Evolutionary conservation across 495 filamentous ascomycete species (phyloP).

Genomic region (Bombardia bombarda): DNA sequence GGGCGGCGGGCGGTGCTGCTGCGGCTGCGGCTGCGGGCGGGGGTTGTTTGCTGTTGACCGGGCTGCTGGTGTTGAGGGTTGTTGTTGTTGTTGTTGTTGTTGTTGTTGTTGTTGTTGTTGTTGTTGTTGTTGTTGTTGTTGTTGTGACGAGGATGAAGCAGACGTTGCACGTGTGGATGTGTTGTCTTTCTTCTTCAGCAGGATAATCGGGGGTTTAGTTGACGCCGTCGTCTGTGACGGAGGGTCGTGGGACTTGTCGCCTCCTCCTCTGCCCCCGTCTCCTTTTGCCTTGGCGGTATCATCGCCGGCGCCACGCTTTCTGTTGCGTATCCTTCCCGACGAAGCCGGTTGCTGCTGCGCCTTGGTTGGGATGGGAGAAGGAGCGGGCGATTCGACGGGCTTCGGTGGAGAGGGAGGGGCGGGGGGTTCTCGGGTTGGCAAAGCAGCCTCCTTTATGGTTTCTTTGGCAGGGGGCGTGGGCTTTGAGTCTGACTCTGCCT

Average conservation of each 20-base stretch:
- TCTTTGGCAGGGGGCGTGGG: constrained; percentile 30
- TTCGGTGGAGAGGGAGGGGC: constrained; percentile 19
- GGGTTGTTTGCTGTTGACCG: too few relatives aligned
- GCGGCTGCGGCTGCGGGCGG: constrained; percentile 10
- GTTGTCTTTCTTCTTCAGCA: constrained; percentile 30
- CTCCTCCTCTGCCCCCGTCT: constrained; percentile 8
- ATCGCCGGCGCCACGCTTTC: constrained; percentile 19
- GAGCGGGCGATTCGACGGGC: constrained; percentile 3
- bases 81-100: constrained; percentile 20
- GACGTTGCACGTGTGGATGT: constrained; percentile 1
- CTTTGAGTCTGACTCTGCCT: constrained; percentile 39
- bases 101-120: constrained; percentile 5
- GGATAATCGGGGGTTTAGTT: constrained; percentile 28
- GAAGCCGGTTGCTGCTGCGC: constrained; percentile 16
- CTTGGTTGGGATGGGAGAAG: constrained; percentile 9
- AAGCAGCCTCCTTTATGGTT: constrained; percentile 15
- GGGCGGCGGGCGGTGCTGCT: constrained; percentile 2
- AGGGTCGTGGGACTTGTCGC: constrained; percentile 7
- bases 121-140: too few relatives aligned
- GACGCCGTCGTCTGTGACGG: constrained; percentile 6
- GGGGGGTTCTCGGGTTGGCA: constrained; percentile 18
- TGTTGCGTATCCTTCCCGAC: constrained; percentile 16
- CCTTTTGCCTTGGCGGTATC: constrained; percentile 13
- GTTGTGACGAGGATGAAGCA: neutral
- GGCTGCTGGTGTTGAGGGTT: constrained; percentile 10